Base-by-base conservation (phyloP, 352 stramenopile species). In the Phytophthora parvispora region DNA sequence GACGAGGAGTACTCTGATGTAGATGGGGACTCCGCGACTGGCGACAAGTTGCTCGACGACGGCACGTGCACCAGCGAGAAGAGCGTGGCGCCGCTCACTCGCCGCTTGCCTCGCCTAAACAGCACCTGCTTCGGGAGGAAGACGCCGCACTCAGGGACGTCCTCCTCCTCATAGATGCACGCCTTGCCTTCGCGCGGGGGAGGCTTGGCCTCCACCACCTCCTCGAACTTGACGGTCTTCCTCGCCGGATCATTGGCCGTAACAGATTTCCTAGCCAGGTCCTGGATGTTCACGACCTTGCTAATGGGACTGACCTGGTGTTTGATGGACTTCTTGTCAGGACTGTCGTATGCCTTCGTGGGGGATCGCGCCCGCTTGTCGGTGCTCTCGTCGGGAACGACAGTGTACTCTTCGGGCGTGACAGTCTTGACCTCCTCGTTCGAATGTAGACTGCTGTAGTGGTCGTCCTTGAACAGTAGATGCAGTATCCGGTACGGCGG, bases 381-480 rank as follows among this genome's bases (percentile, higher is more conserved):
- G 3, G 31, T 20, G 22, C 9, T 59, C 10, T 57, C 3, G 29
- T 10, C n/a, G 54, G 6, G n/a, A n/a, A n/a, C n/a, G 18, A 58
- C 38, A n/a, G 48, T 45, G 43, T 48, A 27, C 24, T 65, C 27
- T 68, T 56, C 36, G 9, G 40, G 24, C 4, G 52, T 24, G 29
- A 68, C 60, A 1, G 36, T 55, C 22, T 48, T 64, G 9, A 65
- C 40, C 24, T 49, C 34, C 7, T 77, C 56, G 32, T 74, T 65
- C 13, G 70, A 69, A 6, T 71, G 76, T 4, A 89, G 55, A 65
- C 81, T 89, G n/a, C 69, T 81, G 76, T 89, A 89, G 69, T 89
- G 81, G 34, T 86, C 64, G 45, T 74, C 53, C 47, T 75, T 84
- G 59, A 67, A 86, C n/a, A 89, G 74, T 36, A 89, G 43, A 38